phyloP scores from a whole-genome alignment of 2,329 filamentous ascomycete genomes.

The Alternaria viburni region DNA sequence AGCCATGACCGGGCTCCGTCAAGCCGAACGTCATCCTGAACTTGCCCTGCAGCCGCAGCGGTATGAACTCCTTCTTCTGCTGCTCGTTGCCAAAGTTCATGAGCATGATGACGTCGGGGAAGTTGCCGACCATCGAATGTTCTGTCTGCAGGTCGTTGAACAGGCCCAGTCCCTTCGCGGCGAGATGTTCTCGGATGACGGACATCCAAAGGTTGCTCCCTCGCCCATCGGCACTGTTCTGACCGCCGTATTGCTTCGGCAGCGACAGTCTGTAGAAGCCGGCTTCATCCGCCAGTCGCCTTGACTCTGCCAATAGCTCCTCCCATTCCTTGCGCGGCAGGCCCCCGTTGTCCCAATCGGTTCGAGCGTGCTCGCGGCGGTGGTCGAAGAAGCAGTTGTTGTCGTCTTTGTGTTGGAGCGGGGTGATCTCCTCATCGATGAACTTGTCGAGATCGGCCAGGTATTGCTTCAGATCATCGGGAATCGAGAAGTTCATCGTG shows the following conservation, averaged over 20 bases:
- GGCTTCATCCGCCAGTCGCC: constrained; percentile 61
- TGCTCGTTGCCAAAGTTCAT: constrained; percentile 63
- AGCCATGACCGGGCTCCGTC: constrained; percentile 67
- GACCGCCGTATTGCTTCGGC: constrained; percentile 62
- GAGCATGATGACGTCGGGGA: constrained; percentile 68
- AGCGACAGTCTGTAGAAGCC: constrained; percentile 67
- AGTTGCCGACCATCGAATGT: constrained; percentile 67
- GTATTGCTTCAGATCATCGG: constrained; percentile 57
- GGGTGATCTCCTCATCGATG: constrained; percentile 61
- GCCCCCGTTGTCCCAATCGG: constrained; percentile 65
- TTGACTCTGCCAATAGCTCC: constrained; percentile 57
- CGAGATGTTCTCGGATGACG: constrained; percentile 65
- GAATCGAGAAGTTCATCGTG: constrained; percentile 57
- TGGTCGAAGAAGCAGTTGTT: constrained; percentile 72
- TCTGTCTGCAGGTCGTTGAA: constrained; percentile 71
- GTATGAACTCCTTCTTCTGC: constrained; percentile 63
- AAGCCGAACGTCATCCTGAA: constrained; percentile 67
- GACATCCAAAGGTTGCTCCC: constrained; percentile 68
- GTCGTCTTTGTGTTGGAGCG: constrained; percentile 62
- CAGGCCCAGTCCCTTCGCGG: constrained; percentile 64
- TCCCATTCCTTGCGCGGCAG: constrained; percentile 67
- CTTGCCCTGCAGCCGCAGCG: constrained; percentile 59
- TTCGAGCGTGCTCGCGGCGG: constrained; percentile 66
- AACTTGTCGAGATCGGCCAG: constrained; percentile 62
- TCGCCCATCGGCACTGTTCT: constrained; percentile 51